phyloP scores from a whole-genome alignment of 73 alveolate genomes.

The Tetrahymena thermophila region DNA sequence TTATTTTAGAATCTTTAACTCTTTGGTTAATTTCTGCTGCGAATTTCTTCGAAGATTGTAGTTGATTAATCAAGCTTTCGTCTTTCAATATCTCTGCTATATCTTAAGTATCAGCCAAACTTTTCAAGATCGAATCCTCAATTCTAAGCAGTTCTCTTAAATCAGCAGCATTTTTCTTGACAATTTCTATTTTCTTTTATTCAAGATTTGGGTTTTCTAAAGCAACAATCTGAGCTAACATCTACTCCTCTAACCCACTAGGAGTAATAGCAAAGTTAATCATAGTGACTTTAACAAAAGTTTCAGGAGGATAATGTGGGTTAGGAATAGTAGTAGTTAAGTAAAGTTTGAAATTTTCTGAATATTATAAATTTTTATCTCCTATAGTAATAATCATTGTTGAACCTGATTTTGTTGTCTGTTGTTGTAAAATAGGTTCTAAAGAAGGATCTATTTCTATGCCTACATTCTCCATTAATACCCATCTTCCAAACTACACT shows the following conservation, averaged over 20 bases:
- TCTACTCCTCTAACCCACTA: conserved; percentile 98
- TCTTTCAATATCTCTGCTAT: conserved; percentile 86
- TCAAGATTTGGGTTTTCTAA: conserved; percentile 88
- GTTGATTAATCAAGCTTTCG: conserved; percentile 83
- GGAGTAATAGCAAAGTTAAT: conserved; percentile 99
- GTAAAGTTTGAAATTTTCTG: conserved; percentile 86
- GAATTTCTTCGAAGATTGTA: conserved; percentile 89
- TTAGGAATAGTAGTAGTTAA: conserved; percentile 98
- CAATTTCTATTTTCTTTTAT: conserved; percentile 57
- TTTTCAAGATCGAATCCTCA: conserved; percentile 94
- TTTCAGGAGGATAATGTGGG: conserved; percentile 99
- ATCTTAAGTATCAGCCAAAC: conserved; percentile 85
- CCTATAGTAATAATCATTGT: conserved; percentile 63
- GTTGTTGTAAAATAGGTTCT: conserved; percentile 96
- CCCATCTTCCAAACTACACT: conserved; percentile 98
- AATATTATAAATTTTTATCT: conserved; percentile 57
- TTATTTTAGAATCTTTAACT: conserved; percentile 91
- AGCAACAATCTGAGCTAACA: conserved; percentile 98
- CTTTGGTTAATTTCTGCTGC: conserved; percentile 87
- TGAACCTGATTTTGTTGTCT: conserved; percentile 42
- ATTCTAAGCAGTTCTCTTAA: conserved; percentile 81
- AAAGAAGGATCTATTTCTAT: conserved; percentile 99
- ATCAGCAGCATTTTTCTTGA: conserved; percentile 71
- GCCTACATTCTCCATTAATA: conserved; percentile 98
- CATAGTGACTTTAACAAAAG: conserved; percentile 96